Evolutionary conservation across 306 rosid genomes (phyloP).

Genomic region (Medicago lupulina): DNA sequence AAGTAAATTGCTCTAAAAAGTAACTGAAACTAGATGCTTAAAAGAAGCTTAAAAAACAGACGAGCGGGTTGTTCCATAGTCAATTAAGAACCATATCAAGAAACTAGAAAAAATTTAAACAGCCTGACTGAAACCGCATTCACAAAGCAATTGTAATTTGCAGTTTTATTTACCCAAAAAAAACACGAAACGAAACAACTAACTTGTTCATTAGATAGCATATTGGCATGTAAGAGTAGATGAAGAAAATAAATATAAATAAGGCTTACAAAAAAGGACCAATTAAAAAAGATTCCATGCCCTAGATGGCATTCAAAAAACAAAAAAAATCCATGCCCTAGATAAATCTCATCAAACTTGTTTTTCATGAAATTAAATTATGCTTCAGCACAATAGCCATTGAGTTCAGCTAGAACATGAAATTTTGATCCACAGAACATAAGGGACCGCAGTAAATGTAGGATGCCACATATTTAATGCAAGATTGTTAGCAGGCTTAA

Average conservation of each 20-base stretch:
- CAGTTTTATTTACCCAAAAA: not conserved
- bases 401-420: not conserved
- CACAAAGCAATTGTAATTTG: not conserved
- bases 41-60: not conserved
- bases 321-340: not conserved
- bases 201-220: not conserved
- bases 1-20: conserved; percentile 7
- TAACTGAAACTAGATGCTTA: conserved; percentile 1
- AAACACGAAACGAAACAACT: not conserved
- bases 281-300: conserved; percentile 1
- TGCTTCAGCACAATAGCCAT: not conserved
- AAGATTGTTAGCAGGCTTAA: not conserved
- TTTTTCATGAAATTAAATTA: conserved; percentile 6
- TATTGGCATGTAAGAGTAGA: not conserved
- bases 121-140: not conserved
- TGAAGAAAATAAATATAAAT: conserved; percentile 2
- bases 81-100: not conserved
- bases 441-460: conserved; percentile 23
- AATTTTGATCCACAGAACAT: conserved; percentile 4
- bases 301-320: not conserved
- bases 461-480: conserved; percentile 19
- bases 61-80: not conserved
- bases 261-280: not conserved
- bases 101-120: not conserved
- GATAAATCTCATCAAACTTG: conserved; percentile 1